A percentile compares a stretch with the other conserved stretches of the same genome.
Conservation (phyloP, 2,329 filamentous ascomycete species). For the Colletotrichum sp. region DNA sequence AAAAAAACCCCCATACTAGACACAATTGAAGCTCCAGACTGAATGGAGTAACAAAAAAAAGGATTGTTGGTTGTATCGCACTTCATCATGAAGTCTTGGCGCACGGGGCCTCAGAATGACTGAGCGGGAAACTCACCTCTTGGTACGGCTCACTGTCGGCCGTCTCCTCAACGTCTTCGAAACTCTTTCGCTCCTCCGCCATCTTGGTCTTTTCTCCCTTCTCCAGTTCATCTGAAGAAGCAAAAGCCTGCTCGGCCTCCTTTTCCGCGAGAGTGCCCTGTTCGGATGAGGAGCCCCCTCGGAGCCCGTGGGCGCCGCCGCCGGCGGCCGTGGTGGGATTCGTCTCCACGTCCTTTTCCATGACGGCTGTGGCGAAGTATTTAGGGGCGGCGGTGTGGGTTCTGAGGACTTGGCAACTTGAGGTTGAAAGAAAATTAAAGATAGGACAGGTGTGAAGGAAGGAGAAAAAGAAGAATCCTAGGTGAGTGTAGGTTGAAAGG, state of each 20-base stretch:
- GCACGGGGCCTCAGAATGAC: not conserved
- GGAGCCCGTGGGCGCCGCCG: conserved; percentile 6
- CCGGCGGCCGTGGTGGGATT: not conserved
- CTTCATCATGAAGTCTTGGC: not conserved
- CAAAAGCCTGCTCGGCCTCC: not conserved
- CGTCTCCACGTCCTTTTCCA: conserved; percentile 13
- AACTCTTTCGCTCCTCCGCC: conserved; percentile 16
- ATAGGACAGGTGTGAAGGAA: not conserved
- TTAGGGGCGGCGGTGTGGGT: not conserved
- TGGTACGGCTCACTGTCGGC: conserved; percentile 16
- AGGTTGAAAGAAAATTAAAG: not conserved
- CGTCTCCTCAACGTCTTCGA: conserved; percentile 11
- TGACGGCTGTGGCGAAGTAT: not conserved
- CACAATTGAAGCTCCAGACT: not conserved
- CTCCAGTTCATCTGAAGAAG: not conserved
- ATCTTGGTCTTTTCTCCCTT: not conserved
- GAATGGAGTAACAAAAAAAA: not conserved
- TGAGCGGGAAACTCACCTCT: not conserved
- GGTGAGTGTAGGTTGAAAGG: not conserved
- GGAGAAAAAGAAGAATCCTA: not conserved
- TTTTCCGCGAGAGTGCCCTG: conserved; percentile 5
- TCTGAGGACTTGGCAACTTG: not conserved
- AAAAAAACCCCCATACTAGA: not conserved
- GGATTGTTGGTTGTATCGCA: not conserved
- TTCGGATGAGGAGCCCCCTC: not conserved